phyloP scores from a whole-genome alignment of 2,329 filamentous ascomycete species.

The Penicillium capsulatum region DNA sequence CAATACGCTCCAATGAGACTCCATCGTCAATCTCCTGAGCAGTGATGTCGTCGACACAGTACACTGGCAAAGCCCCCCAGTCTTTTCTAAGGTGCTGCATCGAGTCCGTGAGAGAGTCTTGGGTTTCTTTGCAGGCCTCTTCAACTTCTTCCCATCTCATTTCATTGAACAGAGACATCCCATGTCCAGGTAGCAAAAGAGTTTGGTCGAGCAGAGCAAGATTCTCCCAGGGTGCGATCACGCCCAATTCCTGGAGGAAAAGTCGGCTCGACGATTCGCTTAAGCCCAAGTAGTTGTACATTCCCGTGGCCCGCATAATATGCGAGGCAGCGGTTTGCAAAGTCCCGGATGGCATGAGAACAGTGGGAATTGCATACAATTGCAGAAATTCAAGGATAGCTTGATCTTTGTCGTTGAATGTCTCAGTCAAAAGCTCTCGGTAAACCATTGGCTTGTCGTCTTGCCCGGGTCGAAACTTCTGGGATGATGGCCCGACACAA shows the following conservation, averaged over 20 bases:
- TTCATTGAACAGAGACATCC: conserved; percentile 30
- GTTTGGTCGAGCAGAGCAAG: conserved; percentile 49
- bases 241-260: conserved; percentile 60
- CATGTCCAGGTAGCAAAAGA: conserved; percentile 50
- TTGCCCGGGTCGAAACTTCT: conserved; percentile 26
- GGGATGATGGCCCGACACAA: conserved; percentile 40
- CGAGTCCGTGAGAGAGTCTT: conserved; percentile 44
- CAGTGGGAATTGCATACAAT: conserved; percentile 46
- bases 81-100: conserved; percentile 57
- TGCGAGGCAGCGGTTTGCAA: conserved; percentile 51
- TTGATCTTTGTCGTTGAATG: conserved; percentile 49
- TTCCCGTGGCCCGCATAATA: conserved; percentile 53
- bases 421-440: conserved; percentile 32
- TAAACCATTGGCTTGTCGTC: conserved; percentile 27
- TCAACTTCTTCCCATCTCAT: conserved; percentile 30
- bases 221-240: conserved; percentile 57
- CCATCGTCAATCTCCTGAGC: conserved; percentile 62
- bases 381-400: conserved; percentile 55
- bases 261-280: conserved; percentile 41
- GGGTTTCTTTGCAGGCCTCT: conserved; percentile 23
- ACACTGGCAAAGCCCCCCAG: conserved; percentile 55
- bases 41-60: conserved; percentile 54
- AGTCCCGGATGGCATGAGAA: conserved; percentile 37
- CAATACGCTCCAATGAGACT: conserved; percentile 53
- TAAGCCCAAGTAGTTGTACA: conserved; percentile 48